Conservation (phyloP, 352 stramenopile genomes). For the Phytopythium montanum region DNA sequence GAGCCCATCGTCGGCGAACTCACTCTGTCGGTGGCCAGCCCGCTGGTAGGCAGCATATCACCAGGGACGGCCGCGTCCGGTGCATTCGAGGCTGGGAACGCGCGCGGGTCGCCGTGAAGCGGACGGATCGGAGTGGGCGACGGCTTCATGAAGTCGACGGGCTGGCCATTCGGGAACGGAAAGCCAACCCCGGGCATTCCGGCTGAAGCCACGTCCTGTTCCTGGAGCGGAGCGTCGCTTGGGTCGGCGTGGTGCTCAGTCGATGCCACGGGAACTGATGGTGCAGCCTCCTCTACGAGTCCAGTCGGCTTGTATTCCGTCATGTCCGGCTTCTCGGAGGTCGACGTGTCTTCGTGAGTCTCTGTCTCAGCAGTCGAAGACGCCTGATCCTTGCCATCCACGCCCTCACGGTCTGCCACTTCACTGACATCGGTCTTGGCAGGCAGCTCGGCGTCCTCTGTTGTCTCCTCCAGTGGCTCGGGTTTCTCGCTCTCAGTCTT, state of each 20-base stretch:
- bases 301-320: not conserved
- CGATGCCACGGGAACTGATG: not conserved
- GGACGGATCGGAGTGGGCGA: conserved; percentile 73
- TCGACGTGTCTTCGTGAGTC: not conserved
- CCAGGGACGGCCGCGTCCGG: not conserved
- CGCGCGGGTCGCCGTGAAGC: conserved; percentile 58
- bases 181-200: not conserved
- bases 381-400: not conserved
- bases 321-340: not conserved
- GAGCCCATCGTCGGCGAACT: conserved; percentile 9
- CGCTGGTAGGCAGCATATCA: not conserved
- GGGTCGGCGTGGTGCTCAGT: not conserved
- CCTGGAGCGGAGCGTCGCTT: not conserved
- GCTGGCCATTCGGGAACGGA: not conserved
- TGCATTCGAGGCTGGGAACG: conserved; percentile 10
- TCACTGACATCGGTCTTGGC: not conserved
- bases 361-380: not conserved
- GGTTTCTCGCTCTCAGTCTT: not conserved
- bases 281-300: not conserved
- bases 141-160: conserved; percentile 49
- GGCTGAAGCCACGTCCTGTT: not conserved
- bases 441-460: not conserved
- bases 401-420: not conserved
- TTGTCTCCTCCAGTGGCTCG: not conserved
- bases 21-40: not conserved